phyloP scores from a whole-genome alignment of 202 grass and related monocot species.

The Eragrostis tef region DNA sequence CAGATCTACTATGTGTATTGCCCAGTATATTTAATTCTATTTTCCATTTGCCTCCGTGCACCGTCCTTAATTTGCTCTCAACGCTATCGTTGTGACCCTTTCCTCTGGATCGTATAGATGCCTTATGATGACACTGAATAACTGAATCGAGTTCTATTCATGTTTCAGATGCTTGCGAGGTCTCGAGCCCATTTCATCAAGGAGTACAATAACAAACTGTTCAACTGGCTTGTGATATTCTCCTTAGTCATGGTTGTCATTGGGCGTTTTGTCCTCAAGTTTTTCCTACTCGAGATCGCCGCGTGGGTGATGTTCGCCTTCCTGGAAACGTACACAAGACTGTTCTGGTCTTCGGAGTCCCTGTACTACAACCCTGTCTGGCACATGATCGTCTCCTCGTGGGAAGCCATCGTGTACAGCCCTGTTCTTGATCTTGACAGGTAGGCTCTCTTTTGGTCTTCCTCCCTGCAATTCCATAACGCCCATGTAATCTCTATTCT shows the following conservation, averaged over 20 bases:
- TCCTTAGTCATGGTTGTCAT: slow-evolving; percentile 79
- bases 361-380: slow-evolving; percentile 88
- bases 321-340: slow-evolving; percentile 79
- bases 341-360: slow-evolving; percentile 90
- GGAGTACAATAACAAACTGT: slow-evolving; percentile 89
- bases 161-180: slow-evolving; percentile 71
- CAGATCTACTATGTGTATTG: background rate
- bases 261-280: slow-evolving; percentile 77
- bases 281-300: slow-evolving; percentile 70
- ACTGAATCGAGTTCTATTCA: slow-evolving; percentile 29
- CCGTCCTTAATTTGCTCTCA: background rate
- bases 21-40: background rate
- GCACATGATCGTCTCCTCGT: slow-evolving; percentile 76
- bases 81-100: background rate
- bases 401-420: slow-evolving; percentile 90
- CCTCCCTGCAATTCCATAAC: background rate
- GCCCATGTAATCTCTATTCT: background rate
- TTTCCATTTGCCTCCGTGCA: background rate
- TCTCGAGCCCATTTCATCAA: slow-evolving; percentile 76
- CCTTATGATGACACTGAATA: background rate
- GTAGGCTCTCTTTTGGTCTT: slow-evolving; percentile 30
- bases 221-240: slow-evolving; percentile 85
- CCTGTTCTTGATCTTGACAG: slow-evolving; percentile 92
- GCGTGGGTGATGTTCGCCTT: slow-evolving; percentile 91
- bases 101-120: background rate